Evolutionary conservation across 1,284 basidiomycete species (phyloP), one percentile per base, ranked within the genome.

Genomic region (Melanopsichium pennsylvanicum): DNA sequence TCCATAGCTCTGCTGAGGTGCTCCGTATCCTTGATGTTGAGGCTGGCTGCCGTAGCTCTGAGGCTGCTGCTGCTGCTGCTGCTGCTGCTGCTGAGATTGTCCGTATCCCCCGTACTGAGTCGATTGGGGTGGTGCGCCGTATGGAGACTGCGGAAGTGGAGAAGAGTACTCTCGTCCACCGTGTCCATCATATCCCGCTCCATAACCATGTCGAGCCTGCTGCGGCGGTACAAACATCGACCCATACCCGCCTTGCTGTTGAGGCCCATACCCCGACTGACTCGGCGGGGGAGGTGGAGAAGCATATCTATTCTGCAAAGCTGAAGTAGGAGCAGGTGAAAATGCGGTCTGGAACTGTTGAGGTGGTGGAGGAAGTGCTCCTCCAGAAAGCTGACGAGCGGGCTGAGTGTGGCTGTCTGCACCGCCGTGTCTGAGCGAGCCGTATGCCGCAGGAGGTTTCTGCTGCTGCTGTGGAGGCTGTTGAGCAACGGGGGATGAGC

Each of bases 281-380:
- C 22, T 21, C 10, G 32, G 32, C 9, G 33, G 38, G 5, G 59
- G 43, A 8, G 56, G 60, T 19, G 60, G 60, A 8, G 60, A 63
- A 4, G 60, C 45, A 33, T 52, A 63, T 13, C 52, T 29, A 13
- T 34, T 13, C 44, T 63, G 60, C 6, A 15, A 18, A 6, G 57
- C 31, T 42, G 58, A 61, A 1, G 51, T 15, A 2, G 43, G 13
- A 3, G 36, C 19, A 6, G 46, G 31, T n/a, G 51, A 41, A 22
- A 62, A 62, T 21, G 32, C 38, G 1, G 43, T n/a, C 22, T 62
- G 60, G 27, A 62, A 62, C 9, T 56, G 60, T 18, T 62, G 60
- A 2, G 60, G 60, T 19, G 60, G 60, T 1, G 52, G 60, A 25
- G 60, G 60, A 12, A 62, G 25, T 2, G 15, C 56, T 10, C 33